Conservation (phyloP, 2,329 filamentous ascomycete species). For the Rutstroemia sp. region DNA sequence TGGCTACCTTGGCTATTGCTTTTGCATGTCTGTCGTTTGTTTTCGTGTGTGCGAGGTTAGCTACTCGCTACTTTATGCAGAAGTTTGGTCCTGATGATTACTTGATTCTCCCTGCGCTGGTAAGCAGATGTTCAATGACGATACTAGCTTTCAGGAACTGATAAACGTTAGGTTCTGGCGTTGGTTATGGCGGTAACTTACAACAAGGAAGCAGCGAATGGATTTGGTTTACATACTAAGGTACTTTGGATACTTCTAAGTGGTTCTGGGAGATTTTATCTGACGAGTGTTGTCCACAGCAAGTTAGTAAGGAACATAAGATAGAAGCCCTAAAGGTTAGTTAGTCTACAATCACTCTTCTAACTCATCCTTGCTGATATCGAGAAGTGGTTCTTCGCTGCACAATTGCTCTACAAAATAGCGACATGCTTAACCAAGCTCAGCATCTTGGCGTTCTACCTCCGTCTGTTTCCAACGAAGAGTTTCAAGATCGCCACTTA, state of each 20-base stretch:
- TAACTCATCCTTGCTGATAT: background rate
- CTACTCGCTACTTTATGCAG: background rate
- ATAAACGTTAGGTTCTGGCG: background rate
- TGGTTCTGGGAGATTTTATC: background rate
- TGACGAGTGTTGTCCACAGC: background rate
- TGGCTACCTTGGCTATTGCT: background rate
- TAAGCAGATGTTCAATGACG: background rate
- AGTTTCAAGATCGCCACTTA: conserved; percentile 3
- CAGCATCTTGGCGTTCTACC: conserved; percentile 6
- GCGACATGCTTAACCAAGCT: conserved; percentile 17
- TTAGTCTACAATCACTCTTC: background rate
- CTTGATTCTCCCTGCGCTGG: background rate
- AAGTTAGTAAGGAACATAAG: background rate
- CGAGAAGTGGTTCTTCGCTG: conserved; percentile 16
- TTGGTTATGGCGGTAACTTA: background rate
- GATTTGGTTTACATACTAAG: background rate
- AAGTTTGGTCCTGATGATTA: background rate
- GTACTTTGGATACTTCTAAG: background rate
- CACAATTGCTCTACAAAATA: conserved; percentile 17
- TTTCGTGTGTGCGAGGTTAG: background rate
- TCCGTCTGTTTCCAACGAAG: conserved; percentile 4
- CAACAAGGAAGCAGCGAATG: background rate
- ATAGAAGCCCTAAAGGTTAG: background rate
- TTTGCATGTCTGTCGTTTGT: background rate
- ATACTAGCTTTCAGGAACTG: background rate